These are phyloP conservation scores for Wickerhamomyces alni DNA, from an alignment of 805 yeast genomes.

Conservation along the genomic window DNA sequence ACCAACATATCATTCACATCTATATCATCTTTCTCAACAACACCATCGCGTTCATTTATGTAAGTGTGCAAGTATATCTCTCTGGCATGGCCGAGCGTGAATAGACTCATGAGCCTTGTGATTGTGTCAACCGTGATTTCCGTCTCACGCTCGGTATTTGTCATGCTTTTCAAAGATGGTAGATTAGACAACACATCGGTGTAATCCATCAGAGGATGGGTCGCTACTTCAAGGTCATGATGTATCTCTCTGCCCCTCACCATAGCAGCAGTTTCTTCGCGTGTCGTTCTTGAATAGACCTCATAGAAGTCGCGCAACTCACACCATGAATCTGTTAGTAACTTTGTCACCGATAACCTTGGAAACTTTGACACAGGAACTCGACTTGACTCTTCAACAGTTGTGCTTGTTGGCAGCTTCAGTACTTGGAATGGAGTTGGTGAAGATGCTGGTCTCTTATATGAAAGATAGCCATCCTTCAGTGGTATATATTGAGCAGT, in stretches of 20 bases:
- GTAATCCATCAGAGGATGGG: conserved; percentile 31
- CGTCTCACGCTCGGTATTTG: conserved; percentile 18
- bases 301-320: conserved; percentile 53
- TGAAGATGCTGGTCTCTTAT: conserved; percentile 1
- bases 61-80: conserved; percentile 46
- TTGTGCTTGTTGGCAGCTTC: neutral
- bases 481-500: conserved; percentile 7
- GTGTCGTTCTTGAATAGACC: conserved; percentile 39
- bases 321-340: conserved; percentile 62
- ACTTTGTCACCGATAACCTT: conserved; percentile 52
- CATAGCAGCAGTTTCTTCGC: conserved; percentile 35
- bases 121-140: conserved; percentile 38
- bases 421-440: conserved; percentile 17
- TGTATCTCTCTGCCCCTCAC: conserved; percentile 44
- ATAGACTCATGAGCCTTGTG: conserved; percentile 34
- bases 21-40: conserved; percentile 6
- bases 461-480: conserved; percentile 3
- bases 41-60: conserved; percentile 8
- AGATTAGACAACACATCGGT: neutral
- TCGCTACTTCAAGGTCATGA: conserved; percentile 36
- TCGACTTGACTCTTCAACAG: neutral
- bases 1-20: conserved; percentile 34
- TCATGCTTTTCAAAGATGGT: conserved; percentile 1
- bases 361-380: conserved; percentile 14
- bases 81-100: conserved; percentile 47